These are phyloP conservation scores for Chalciporus sphaerocephalus DNA, from an alignment of 768 basidiomycete genomes.

Conservation along the genomic window DNA sequence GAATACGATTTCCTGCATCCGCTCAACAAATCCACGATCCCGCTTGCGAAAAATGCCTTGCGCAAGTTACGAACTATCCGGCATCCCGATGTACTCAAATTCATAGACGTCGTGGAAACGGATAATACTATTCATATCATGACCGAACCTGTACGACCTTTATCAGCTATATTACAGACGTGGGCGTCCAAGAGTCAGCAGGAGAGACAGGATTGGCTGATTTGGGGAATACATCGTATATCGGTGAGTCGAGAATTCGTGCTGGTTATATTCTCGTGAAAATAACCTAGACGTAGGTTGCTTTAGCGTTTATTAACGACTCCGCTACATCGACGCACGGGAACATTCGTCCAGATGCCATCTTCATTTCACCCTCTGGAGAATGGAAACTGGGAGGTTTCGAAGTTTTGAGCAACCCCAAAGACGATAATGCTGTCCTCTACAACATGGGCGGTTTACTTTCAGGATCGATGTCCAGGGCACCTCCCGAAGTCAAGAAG, in stretches of 20 bases:
- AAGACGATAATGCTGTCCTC: constrained; percentile 71
- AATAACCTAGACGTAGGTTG: constrained; percentile 50
- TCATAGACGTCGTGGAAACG: constrained; percentile 89
- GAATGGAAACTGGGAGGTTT: constrained; percentile 98
- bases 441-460: constrained; percentile 60
- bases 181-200: constrained; percentile 60
- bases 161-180: constrained; percentile 55
- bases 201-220: constrained; percentile 79
- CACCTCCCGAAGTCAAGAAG: constrained; percentile 86
- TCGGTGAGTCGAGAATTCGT: constrained; percentile 47
- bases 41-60: constrained; percentile 84
- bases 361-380: constrained; percentile 89
- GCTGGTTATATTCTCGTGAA: not conserved
- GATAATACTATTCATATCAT: constrained; percentile 86
- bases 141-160: constrained; percentile 87
- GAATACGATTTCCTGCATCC: constrained; percentile 77
- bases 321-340: constrained; percentile 81
- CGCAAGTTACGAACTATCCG: constrained; percentile 86
- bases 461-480: constrained; percentile 56
- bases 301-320: constrained; percentile 86
- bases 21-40: constrained; percentile 53
- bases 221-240: constrained; percentile 92
- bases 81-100: constrained; percentile 95
- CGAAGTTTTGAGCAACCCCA: constrained; percentile 80
- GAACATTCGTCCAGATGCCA: constrained; percentile 63